These are phyloP conservation scores for Cryptococcus sp. DNA, from an alignment of 1,284 basidiomycete species.

Conservation along the genomic window DNA sequence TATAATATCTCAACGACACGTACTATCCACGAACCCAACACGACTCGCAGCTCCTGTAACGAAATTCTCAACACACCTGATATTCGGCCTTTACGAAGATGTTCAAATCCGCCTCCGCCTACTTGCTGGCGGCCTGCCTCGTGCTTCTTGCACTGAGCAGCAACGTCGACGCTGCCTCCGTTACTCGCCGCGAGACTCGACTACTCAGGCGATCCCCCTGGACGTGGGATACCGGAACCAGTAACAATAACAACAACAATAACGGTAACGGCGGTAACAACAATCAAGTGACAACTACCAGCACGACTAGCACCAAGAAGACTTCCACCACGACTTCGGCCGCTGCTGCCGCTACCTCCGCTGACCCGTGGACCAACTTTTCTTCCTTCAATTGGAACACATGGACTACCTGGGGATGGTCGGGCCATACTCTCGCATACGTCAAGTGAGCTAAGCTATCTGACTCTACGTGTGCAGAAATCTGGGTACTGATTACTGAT, in stretches of 20 bases:
- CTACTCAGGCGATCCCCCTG: too few species aligned
- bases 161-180: background rate
- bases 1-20: too few species aligned
- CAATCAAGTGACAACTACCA: background rate
- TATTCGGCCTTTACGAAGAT: background rate
- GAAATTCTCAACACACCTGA: background rate
- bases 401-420: conserved; percentile 17
- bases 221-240: too few species aligned
- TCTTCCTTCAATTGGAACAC: conserved; percentile 13
- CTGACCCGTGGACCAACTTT: conserved; percentile 20
- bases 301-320: background rate
- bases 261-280: background rate
- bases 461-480: background rate
- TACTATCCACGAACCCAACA: background rate
- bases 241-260: background rate
- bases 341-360: conserved; percentile 61
- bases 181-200: too few species aligned
- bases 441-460: conserved; percentile 21
- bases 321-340: conserved; percentile 45
- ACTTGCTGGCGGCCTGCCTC: background rate
- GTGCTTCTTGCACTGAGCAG: background rate
- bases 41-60: background rate
- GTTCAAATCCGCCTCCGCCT: background rate
- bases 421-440: conserved; percentile 16
- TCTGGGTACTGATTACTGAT: background rate